Conservation (phyloP, 2,329 filamentous ascomycete genomes). For the Phyllosticta ampelicida region DNA sequence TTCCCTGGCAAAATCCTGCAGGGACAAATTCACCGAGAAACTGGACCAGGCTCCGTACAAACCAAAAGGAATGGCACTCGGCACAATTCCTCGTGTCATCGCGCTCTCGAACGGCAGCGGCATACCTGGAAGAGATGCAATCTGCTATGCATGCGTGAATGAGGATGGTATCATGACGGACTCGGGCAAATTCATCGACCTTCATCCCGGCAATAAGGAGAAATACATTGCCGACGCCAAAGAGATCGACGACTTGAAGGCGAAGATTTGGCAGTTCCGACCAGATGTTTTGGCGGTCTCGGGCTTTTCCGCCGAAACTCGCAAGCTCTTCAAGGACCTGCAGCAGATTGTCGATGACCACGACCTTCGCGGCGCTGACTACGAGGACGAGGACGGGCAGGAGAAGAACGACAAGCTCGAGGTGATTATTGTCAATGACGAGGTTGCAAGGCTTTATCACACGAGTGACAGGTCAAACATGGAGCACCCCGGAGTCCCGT, state of each 20-base stretch:
- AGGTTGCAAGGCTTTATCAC: constrained; percentile 93
- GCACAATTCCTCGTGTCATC: constrained; percentile 77
- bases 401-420: constrained; percentile 72
- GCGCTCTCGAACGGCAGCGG: constrained; percentile 79
- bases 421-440: constrained; percentile 86
- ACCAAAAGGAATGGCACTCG: constrained; percentile 81
- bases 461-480: constrained; percentile 67
- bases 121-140: constrained; percentile 60
- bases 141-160: constrained; percentile 87
- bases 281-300: constrained; percentile 87
- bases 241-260: constrained; percentile 60
- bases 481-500: constrained; percentile 71
- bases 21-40: constrained; percentile 78
- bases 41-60: constrained; percentile 95
- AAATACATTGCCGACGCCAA: constrained; percentile 54
- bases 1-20: constrained; percentile 74
- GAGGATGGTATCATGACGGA: constrained; percentile 85
- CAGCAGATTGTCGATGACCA: constrained; percentile 68
- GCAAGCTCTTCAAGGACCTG: constrained; percentile 71
- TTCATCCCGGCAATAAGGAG: constrained; percentile 56
- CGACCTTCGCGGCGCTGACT: constrained; percentile 68
- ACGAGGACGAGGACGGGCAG: constrained; percentile 61
- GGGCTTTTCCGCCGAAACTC: constrained; percentile 78
- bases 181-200: constrained; percentile 74
- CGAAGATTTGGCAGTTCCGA: constrained; percentile 66